Evolutionary conservation across 179 eudicot species (phyloP).

Genomic region (Silene noctiflora): DNA sequence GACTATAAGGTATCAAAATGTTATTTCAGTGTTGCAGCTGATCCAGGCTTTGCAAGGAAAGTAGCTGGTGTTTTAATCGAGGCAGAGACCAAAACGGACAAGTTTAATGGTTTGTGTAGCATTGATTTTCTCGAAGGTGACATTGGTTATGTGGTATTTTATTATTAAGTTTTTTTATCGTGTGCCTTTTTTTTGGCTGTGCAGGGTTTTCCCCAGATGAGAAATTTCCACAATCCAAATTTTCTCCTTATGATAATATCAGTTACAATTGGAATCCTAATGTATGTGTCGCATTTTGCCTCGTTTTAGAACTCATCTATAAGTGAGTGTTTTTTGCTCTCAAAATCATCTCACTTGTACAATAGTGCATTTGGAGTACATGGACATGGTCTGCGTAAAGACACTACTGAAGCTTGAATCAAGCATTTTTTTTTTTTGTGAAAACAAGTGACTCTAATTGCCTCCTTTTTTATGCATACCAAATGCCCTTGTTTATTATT

Average conservation of each 20-base stretch:
- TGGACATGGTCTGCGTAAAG: not conserved
- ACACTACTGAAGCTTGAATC: not conserved
- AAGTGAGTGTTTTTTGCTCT: not conserved
- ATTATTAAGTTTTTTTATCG: not conserved
- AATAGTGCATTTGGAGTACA: not conserved
- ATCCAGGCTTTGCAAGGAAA: conserved; percentile 54
- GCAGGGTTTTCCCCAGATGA: conserved; percentile 89
- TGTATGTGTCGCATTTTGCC: conserved; percentile 43
- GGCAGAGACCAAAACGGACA: conserved; percentile 41
- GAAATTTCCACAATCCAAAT: conserved; percentile 83
- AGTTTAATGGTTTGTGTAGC: conserved; percentile 46
- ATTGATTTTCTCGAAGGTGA: conserved; percentile 10
- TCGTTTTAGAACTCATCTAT: not conserved
- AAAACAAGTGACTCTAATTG: not conserved
- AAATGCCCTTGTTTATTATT: not conserved
- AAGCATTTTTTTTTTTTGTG: not conserved
- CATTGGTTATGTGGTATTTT: not conserved
- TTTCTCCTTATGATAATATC: conserved; percentile 66
- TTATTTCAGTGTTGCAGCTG: conserved; percentile 54
- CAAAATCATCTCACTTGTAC: not conserved
- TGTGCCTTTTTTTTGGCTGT: conserved; percentile 16
- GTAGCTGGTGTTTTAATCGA: conserved; percentile 81
- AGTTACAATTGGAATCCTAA: conserved; percentile 83
- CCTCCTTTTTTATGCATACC: conserved; percentile 11
- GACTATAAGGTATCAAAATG: conserved; percentile 8